A percentile compares a stretch with the other conserved stretches of the same genome.
Evolutionary conservation across 2,329 filamentous ascomycete genomes (phyloP).

Genomic region (Trichoderma hamatum): DNA sequence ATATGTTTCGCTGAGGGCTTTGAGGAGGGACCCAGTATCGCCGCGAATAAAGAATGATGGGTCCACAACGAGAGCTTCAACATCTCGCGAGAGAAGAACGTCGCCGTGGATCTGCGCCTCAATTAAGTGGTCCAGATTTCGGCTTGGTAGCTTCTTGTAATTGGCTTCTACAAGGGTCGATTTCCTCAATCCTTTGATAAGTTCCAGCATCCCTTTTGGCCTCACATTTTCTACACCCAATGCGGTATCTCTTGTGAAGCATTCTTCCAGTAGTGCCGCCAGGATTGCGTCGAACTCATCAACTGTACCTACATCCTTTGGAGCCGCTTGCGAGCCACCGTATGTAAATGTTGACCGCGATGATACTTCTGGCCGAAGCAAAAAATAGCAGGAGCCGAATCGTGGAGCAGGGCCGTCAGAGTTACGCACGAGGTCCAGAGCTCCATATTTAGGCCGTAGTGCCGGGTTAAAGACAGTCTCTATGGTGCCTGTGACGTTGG

Average conservation of each 20-base stretch:
- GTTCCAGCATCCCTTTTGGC: constrained; percentile 23
- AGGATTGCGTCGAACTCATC: constrained; percentile 30
- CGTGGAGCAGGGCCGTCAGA: constrained; percentile 30
- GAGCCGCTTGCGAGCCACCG: constrained; percentile 29
- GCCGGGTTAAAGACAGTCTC: constrained; percentile 1
- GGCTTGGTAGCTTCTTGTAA: constrained; percentile 15
- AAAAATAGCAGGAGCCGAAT: constrained; percentile 31
- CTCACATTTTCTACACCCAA: constrained; percentile 28
- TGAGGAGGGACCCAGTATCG: constrained; percentile 22
- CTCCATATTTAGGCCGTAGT: constrained; percentile 31
- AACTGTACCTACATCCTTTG: constrained; percentile 28
- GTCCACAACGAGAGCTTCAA: constrained; percentile 31
- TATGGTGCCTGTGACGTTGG: not conserved
- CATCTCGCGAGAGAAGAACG: constrained; percentile 29
- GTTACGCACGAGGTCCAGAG: constrained; percentile 29
- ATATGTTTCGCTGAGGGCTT: constrained; percentile 25
- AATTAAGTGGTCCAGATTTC: constrained; percentile 31
- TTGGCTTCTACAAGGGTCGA: not conserved
- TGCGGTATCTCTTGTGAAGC: constrained; percentile 30
- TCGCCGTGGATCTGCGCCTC: constrained; percentile 32
- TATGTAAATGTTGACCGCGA: constrained; percentile 30
- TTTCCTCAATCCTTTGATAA: constrained; percentile 12
- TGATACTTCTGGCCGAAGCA: constrained; percentile 28
- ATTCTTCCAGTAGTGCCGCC: constrained; percentile 30
- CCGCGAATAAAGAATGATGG: constrained; percentile 28